phyloP scores from a whole-genome alignment of 352 stramenopile species.

The Globisporangium viniferum region DNA sequence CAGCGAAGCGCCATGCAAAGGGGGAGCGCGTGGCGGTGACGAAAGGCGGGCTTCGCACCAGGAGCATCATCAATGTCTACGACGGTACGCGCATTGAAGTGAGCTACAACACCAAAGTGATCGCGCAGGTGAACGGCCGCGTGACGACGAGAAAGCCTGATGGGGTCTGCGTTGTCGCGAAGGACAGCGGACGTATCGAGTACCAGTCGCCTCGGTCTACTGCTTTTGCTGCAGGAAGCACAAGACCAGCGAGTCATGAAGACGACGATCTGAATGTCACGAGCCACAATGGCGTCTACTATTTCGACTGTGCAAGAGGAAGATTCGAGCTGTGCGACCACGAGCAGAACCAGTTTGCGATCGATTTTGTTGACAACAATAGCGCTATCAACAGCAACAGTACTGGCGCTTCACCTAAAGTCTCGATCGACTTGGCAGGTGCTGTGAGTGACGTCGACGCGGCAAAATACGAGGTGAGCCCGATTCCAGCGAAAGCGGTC shows the following conservation, averaged over 20 bases:
- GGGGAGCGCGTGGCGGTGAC: constrained; percentile 64
- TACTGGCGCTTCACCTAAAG: constrained; percentile 10
- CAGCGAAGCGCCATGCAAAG: constrained; percentile 47
- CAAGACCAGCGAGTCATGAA: constrained; percentile 17
- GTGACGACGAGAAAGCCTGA: constrained; percentile 46
- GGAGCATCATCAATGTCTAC: constrained; percentile 42
- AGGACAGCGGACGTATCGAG: constrained; percentile 73
- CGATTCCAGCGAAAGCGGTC: constrained; percentile 52
- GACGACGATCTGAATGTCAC: constrained; percentile 60
- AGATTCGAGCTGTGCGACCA: constrained; percentile 59
- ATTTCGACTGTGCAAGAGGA: constrained; percentile 59
- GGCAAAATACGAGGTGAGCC: constrained; percentile 43
- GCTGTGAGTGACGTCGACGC: constrained; percentile 51
- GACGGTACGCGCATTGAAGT: constrained; percentile 64
- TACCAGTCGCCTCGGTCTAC: constrained; percentile 24
- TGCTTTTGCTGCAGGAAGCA: neutral
- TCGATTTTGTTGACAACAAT: constrained; percentile 30
- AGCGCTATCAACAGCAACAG: neutral
- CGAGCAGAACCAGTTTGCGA: constrained; percentile 66
- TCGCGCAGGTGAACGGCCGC: constrained; percentile 68
- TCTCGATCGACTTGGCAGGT: constrained; percentile 56
- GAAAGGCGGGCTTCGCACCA: constrained; percentile 60
- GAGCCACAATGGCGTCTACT: constrained; percentile 65
- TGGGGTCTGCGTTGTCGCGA: constrained; percentile 47
- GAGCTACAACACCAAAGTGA: constrained; percentile 76